Evolutionary conservation across 2,329 filamentous ascomycete species (phyloP).

Genomic region (Sporothrix luriei): DNA sequence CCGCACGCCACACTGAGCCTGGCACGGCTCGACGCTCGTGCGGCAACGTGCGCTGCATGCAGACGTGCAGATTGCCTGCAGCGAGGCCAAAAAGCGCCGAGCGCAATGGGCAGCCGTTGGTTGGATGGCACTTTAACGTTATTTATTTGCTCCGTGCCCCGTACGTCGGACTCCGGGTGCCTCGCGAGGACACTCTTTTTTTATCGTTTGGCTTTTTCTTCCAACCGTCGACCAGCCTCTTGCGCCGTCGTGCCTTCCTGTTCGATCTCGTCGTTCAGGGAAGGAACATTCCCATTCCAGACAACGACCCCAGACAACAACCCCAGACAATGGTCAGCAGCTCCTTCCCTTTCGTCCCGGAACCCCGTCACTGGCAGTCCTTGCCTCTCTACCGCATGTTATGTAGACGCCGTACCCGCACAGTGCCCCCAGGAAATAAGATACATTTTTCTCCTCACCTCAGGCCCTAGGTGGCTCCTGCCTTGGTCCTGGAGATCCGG

Average conservation of each 20-base stretch:
- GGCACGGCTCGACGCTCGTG: conserved; percentile 19
- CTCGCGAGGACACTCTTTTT: background rate
- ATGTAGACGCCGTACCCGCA: conserved; percentile 30
- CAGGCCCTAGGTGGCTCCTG: background rate
- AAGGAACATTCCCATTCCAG: conserved; percentile 9
- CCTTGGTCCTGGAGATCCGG: background rate
- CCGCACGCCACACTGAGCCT: background rate
- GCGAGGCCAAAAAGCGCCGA: background rate
- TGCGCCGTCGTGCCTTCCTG: conserved; percentile 9
- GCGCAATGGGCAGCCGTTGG: background rate
- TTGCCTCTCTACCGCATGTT: conserved; percentile 18
- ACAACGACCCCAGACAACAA: background rate
- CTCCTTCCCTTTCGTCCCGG: background rate
- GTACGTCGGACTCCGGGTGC: background rate
- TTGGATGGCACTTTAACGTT: conserved; percentile 13
- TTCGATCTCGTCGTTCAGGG: background rate
- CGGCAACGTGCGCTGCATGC: conserved; percentile 22
- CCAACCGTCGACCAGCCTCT: background rate
- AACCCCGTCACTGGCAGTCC: background rate
- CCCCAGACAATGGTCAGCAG: no score
- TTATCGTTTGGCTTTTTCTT: background rate
- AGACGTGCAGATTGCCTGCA: conserved; percentile 22
- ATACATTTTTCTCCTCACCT: no score
- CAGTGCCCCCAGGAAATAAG: conserved; percentile 4
- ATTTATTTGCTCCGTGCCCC: conserved; percentile 5